phyloP scores from a whole-genome alignment of 306 rosid species.

The Quillaja saponaria region DNA sequence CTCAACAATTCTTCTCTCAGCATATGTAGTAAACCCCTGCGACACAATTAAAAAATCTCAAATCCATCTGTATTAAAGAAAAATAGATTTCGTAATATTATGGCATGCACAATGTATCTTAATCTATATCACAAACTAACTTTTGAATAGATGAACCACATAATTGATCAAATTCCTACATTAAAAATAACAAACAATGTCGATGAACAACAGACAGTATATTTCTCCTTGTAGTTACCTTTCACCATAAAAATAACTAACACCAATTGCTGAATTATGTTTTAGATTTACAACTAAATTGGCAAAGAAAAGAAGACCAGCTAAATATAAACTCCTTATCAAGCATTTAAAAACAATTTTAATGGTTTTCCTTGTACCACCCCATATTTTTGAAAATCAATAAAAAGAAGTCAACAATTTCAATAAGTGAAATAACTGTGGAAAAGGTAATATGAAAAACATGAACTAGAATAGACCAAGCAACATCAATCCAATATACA shows the following conservation, averaged over 20 bases:
- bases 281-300: too few relatives aligned
- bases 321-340: too few relatives aligned
- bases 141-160: not conserved
- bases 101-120: too few relatives aligned
- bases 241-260: not conserved
- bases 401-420: not conserved
- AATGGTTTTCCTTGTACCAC: not conserved
- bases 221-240: not conserved
- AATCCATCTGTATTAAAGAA: too few relatives aligned
- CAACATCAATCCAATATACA: too few relatives aligned
- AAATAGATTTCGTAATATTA: too few relatives aligned
- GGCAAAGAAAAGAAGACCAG: too few relatives aligned
- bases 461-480: too few relatives aligned
- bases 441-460: too few relatives aligned
- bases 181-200: not conserved
- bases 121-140: not conserved
- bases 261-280: not conserved
- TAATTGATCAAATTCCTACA: conserved; percentile 1
- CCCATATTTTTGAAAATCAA: conserved; percentile 3
- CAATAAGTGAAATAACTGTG: not conserved
- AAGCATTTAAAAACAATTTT: too few relatives aligned
- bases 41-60: conserved; percentile 25
- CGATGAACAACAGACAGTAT: conserved; percentile 1
- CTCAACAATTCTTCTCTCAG: conserved; percentile 95
- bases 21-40: conserved; percentile 89